Percentiles rank a stretch among this genome's conserved stretches.
These are phyloP conservation scores for Cryptosporidium sp. DNA, from an alignment of 169 alveolate species.

Conservation along the genomic window DNA sequence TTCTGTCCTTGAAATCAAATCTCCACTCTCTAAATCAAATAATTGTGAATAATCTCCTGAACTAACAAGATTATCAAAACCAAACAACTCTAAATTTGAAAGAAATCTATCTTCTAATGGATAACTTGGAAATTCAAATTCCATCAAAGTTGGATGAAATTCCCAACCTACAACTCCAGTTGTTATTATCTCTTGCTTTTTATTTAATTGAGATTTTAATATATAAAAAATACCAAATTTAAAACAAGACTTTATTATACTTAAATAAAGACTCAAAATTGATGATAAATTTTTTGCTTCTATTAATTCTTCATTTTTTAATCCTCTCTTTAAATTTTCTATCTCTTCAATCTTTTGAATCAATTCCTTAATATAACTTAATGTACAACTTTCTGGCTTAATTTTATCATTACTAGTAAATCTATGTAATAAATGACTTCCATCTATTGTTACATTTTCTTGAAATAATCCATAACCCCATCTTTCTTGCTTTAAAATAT, in stretches of 20 bases:
- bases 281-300: neutral
- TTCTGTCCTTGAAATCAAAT: neutral
- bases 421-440: no score
- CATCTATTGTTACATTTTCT: neutral
- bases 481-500: neutral
- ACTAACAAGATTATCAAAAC: neutral
- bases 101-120: neutral
- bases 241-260: neutral
- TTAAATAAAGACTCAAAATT: neutral
- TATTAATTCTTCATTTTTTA: neutral
- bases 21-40: neutral
- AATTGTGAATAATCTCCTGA: neutral
- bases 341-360: neutral
- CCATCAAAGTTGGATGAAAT: neutral
- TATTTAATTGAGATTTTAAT: neutral
- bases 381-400: neutral
- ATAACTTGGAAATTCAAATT: conserved; percentile 5
- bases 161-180: neutral
- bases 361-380: neutral
- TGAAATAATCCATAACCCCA: neutral
- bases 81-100: neutral
- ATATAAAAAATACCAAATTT: conserved; percentile 15
- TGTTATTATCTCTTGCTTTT: neutral
- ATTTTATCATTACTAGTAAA: neutral
- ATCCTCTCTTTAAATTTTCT: neutral